These are phyloP conservation scores for Viola odorata DNA, from an alignment of 345 rosid species.

Conservation along the genomic window DNA sequence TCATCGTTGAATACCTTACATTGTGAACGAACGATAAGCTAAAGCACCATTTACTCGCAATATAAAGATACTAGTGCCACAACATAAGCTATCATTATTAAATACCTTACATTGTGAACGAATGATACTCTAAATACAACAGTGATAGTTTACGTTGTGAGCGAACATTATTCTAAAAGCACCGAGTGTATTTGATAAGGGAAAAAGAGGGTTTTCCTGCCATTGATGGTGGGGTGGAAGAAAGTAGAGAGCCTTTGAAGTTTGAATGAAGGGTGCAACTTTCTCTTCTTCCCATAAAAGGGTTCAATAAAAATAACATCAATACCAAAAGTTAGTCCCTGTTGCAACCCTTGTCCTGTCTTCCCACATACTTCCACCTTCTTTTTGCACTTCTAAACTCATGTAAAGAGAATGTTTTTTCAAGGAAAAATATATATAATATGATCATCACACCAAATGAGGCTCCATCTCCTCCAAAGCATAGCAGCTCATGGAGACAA, in stretches of 20 bases:
- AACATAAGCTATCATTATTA: no score
- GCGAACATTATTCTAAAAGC: no score
- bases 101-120: no score
- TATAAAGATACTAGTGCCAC: no score
- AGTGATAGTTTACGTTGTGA: no score
- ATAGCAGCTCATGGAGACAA: constrained; percentile 14
- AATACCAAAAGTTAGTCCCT: constrained; percentile 21
- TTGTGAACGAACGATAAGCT: no score
- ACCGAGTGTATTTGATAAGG: background rate
- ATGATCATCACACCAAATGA: constrained; percentile 19
- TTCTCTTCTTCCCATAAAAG: constrained; percentile 24
- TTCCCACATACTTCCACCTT: background rate
- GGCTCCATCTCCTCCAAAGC: constrained; percentile 24
- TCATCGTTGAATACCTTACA: no score
- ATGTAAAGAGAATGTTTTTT: constrained; percentile 17
- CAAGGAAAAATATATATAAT: constrained; percentile 3
- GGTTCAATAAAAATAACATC: constrained; percentile 15
- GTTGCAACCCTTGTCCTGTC: constrained; percentile 15
- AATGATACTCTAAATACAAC: no score
- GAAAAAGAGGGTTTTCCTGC: background rate
- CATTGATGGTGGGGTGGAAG: background rate
- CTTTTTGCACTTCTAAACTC: constrained; percentile 10
- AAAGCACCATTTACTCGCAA: no score
- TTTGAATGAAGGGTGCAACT: constrained; percentile 7
- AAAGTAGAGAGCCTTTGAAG: background rate